Evolutionary conservation across 23 red algal species (phyloP).

Genomic region (Agarophyton chilense): DNA sequence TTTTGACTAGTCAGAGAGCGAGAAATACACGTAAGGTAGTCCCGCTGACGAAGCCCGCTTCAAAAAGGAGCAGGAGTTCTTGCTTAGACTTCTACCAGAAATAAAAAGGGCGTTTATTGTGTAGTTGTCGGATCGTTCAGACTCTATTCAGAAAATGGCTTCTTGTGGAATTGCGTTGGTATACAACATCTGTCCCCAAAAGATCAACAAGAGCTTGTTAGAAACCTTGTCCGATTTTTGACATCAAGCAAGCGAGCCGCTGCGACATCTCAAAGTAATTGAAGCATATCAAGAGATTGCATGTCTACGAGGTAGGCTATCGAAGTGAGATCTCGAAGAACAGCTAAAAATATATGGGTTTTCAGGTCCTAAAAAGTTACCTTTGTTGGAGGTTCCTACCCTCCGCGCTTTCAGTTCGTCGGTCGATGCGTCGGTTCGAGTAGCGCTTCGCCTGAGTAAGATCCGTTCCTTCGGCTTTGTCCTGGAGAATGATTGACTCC

Average conservation of each 20-base stretch:
- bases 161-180: slow-evolving; percentile 70
- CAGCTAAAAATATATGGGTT: too few relatives aligned
- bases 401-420: too few relatives aligned
- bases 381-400: too few relatives aligned
- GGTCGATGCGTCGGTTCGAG: too few relatives aligned
- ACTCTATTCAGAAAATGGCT: slow-evolving; percentile 70
- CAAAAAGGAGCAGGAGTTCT: slow-evolving; percentile 7
- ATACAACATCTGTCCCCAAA: slow-evolving; percentile 55
- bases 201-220: slow-evolving; percentile 63
- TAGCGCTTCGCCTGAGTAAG: too few relatives aligned
- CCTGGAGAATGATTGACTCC: too few relatives aligned
- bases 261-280: too few relatives aligned
- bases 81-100: slow-evolving; percentile 31
- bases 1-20: not conserved
- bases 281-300: too few relatives aligned
- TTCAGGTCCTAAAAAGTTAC: too few relatives aligned
- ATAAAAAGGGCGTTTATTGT: slow-evolving; percentile 65
- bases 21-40: not conserved
- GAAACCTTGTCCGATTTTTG: slow-evolving; percentile 58
- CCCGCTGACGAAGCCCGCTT: slow-evolving; percentile 40
- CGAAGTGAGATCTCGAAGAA: too few relatives aligned
- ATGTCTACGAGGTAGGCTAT: too few relatives aligned
- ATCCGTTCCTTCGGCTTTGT: too few relatives aligned
- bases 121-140: slow-evolving; percentile 51
- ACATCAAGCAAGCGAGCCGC: slow-evolving; percentile 57